Conservation (phyloP, 2,329 filamentous ascomycete genomes). For the Alternaria solani region DNA sequence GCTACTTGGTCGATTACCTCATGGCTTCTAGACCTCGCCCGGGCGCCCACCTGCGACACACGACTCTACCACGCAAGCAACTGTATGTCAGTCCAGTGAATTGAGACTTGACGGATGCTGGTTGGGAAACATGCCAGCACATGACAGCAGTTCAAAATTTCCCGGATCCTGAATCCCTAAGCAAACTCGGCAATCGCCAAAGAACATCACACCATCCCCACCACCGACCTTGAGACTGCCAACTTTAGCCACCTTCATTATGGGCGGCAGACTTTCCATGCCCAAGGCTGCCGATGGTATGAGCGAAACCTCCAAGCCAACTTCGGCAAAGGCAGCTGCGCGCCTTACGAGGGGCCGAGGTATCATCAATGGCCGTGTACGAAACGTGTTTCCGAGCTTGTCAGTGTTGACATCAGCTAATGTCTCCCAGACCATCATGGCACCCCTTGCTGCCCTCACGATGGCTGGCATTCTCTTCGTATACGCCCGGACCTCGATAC, state of each 20-base stretch:
- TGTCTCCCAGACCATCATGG: conserved; percentile 59
- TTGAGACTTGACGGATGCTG: conserved; percentile 7
- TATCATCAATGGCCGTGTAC: conserved; percentile 49
- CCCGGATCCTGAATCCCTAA: conserved; percentile 9
- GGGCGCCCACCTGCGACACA: conserved; percentile 14
- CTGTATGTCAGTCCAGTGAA: conserved; percentile 14
- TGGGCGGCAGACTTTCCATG: conserved; percentile 58
- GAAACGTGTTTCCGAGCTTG: neutral
- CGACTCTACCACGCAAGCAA: conserved; percentile 7
- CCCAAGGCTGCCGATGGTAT: conserved; percentile 55
- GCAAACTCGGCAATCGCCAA: conserved; percentile 3
- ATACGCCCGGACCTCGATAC: conserved; percentile 71
- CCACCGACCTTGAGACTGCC: conserved; percentile 1
- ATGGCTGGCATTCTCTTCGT: conserved; percentile 68
- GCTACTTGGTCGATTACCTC: conserved; percentile 32
- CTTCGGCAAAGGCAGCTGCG: conserved; percentile 42
- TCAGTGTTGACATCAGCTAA: conserved; percentile 8
- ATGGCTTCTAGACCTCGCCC: conserved; percentile 24
- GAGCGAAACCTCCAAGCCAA: conserved; percentile 52
- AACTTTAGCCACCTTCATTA: conserved; percentile 27
- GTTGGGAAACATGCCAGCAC: conserved; percentile 20
- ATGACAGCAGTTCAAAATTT: conserved; percentile 9
- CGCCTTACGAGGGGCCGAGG: conserved; percentile 40
- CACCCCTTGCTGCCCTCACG: conserved; percentile 68
- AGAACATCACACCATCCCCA: conserved; percentile 14